Conservation (phyloP, 177 flowering plant genomes). For the Tripterygium wilfordii region DNA sequence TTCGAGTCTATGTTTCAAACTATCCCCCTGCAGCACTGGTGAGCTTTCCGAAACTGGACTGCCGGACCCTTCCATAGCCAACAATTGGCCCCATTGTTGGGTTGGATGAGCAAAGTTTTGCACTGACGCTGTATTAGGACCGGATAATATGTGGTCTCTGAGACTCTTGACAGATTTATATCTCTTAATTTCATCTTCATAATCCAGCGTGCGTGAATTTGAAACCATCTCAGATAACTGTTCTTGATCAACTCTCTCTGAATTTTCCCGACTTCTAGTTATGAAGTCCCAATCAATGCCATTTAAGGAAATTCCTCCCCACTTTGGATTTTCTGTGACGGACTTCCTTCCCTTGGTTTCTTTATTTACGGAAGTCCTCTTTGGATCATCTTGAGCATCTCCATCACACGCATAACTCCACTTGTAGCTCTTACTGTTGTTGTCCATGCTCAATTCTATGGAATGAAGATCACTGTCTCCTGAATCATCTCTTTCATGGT, state of each 20-base stretch:
- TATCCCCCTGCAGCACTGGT: constrained; percentile 24
- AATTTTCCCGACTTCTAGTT: constrained; percentile 24
- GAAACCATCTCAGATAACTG: constrained; percentile 30
- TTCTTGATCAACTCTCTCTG: constrained; percentile 26
- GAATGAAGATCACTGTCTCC: constrained; percentile 86
- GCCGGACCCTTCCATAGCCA: constrained; percentile 37
- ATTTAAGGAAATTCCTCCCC: constrained; percentile 47
- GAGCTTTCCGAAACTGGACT: constrained; percentile 33
- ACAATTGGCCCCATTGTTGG: constrained; percentile 36
- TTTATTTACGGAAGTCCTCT: constrained; percentile 26
- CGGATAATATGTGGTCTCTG: constrained; percentile 47
- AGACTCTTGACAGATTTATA: constrained; percentile 45
- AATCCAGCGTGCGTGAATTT: constrained; percentile 28
- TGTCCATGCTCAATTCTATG: constrained; percentile 66
- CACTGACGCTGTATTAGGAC: constrained; percentile 37
- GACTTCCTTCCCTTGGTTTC: constrained; percentile 52
- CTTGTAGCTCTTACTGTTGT: constrained; percentile 39
- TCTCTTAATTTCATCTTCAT: constrained; percentile 40
- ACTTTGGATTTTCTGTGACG: constrained; percentile 31
- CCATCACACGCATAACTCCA: constrained; percentile 38
- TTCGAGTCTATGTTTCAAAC: constrained; percentile 47
- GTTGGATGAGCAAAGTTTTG: constrained; percentile 42
- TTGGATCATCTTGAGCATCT: constrained; percentile 21
- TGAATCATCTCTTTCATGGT: constrained; percentile 30
- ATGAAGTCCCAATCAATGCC: constrained; percentile 51